Evolutionary conservation across 1,284 basidiomycete genomes (phyloP), one percentile per base, ranked within the genome.

Genomic region (Ganoderma multipileum): DNA sequence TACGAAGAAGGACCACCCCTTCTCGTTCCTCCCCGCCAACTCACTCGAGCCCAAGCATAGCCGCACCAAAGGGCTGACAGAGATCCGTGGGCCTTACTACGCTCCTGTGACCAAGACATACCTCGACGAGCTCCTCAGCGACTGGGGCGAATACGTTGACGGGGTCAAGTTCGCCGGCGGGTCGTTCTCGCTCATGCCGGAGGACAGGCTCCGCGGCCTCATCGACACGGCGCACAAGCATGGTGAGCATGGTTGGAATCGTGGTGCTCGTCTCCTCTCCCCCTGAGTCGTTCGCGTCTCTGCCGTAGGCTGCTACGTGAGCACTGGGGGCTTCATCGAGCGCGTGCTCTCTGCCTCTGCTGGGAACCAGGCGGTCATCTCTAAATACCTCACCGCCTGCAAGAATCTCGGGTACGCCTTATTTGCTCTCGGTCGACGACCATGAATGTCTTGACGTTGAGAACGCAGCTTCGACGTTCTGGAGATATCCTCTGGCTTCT

Each of bases 121-220:
- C 66, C 79, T 83, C 30, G 78, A 83, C 59, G 81, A 83, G 68
- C 73, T 83, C 6, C 79, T 82, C 12, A 76, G 76, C 44, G 78
- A 81, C 71, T 80, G 79, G 82, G 81, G 82, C 39, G 79, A 81
- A 63, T 85, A 81, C 67, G 82, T 84, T 38, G 84, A 86, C 65
- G 83, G 84, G 0, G 75, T 85, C 64, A 85, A 86, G 74, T 85
- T 84, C 68, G 83, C 84, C 5, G 84, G 84, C 1, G 84, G 84
- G 18, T 80, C 82, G 0, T 85, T 85, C 75, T 79, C 80, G 50
- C 77, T 84, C 55, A 83, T 86, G 80, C 84, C 84, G 0, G 78
- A 78, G 73, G 79, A 82, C 1, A 73, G 80, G 60, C 71, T 84
- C 68, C 78, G 72, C 23, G 75, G 67, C 8, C 67, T 84, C 60